Evolutionary conservation across 805 yeast species (phyloP), one percentile per base, ranked within the genome.

Genomic region (Pichia rugopelliculosa): DNA sequence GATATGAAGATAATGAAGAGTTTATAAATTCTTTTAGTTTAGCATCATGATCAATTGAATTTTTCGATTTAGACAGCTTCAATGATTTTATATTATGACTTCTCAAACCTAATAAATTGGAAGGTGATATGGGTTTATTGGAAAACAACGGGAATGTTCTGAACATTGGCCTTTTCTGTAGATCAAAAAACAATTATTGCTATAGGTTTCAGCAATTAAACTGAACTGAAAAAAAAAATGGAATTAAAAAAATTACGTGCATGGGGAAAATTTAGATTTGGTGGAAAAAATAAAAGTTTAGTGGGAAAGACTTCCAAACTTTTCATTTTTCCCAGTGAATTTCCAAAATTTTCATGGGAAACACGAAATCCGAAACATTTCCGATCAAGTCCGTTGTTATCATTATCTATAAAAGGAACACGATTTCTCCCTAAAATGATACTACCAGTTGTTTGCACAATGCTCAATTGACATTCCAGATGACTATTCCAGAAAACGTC

Each of bases 401-500:
- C 18, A 15, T 30, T 30, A n/a, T n/a, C 34, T 30, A 30, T 30
- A 30, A 30, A 30, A 30, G 34, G 3, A 30, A 30, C n/a, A 3
- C 7, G 18, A 5, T 15, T 30, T 15, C 18, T 17, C 33, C 33
- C n/a, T n/a, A n/a, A n/a, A n/a, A n/a, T n/a, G n/a, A n/a, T n/a
- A n/a, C n/a, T n/a, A n/a, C n/a, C n/a, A n/a, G n/a, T n/a, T n/a
- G n/a, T n/a, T n/a, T n/a, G n/a, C n/a, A n/a, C n/a, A n/a, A 26
- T 10, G 27, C 8, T 26, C 9, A 6, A 17, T 10, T 10, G 22
- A 12, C 13, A 21, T 10, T 4, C 40, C 20, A 23, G n/a, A 47
- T 47, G 50, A 39, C 46, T 11, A n/a, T 47, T 12, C 50, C 50
- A 6, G 51, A 56, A 8, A 47, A 48, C 23, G 42, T 60, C 3